Conservation (phyloP, 805 yeast genomes). For the Pichia scutulata region DNA sequence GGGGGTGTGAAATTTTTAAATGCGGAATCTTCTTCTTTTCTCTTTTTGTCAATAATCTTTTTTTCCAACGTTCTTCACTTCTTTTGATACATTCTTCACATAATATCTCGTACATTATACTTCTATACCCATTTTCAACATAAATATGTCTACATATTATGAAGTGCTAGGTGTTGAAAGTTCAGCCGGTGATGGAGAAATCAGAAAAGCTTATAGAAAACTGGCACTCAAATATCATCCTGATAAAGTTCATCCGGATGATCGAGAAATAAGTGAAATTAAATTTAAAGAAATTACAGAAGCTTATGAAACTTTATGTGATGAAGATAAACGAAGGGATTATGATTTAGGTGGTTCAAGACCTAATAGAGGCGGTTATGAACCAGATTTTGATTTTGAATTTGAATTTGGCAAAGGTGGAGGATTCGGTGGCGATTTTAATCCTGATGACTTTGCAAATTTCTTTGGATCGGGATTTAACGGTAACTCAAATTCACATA, state of each 20-base stretch:
- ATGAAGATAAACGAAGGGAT: slow-evolving; percentile 51
- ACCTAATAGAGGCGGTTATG: slow-evolving; percentile 10
- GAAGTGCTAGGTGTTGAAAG: slow-evolving; percentile 15
- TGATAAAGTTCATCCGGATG: slow-evolving; percentile 53
- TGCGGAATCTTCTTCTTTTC: neutral
- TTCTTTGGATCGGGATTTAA: slow-evolving; percentile 48
- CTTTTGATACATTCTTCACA: neutral
- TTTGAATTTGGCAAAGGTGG: slow-evolving; percentile 14
- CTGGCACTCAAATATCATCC: slow-evolving; percentile 83
- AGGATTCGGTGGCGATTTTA: slow-evolving; percentile 32
- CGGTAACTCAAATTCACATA: slow-evolving; percentile 11
- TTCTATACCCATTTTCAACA: neutral
- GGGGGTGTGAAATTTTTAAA: too few relatives aligned
- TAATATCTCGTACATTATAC: neutral
- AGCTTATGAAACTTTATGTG: slow-evolving; percentile 79
- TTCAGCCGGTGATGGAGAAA: slow-evolving; percentile 52
- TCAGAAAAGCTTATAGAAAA: slow-evolving; percentile 77
- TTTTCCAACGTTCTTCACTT: neutral
- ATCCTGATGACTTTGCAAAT: slow-evolving; percentile 70
- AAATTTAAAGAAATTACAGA: slow-evolving; percentile 76
- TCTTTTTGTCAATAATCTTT: too few relatives aligned
- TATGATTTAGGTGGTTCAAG: slow-evolving; percentile 38
- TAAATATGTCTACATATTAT: slow-evolving; percentile 7
- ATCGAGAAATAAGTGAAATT: slow-evolving; percentile 61
- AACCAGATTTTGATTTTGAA: slow-evolving; percentile 22